Base-by-base conservation (phyloP, 805 yeast genomes). In the Candida nitratophila region DNA sequence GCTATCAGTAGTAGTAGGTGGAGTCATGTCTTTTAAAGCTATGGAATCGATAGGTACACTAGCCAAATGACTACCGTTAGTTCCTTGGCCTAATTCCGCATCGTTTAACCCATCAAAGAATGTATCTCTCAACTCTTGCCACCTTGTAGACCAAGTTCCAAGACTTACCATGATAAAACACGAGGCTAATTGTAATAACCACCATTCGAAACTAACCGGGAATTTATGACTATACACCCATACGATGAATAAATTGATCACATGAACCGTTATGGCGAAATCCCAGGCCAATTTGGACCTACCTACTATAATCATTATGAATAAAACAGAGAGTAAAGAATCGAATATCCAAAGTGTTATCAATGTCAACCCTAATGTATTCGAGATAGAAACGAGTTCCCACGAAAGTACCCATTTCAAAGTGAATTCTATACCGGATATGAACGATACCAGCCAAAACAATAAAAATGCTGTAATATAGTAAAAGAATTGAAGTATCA, bases 261-360 rank as follows among this genome's bases (percentile, higher is more conserved):
- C 78, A 62, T 93, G 96, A 15, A 91, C 78, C 0, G 99, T 93
- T n/a, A 91, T 58, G 11, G 96, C 96, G 67, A 93, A 91, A 64
- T 91, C 99, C 85, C 96, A 85, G 0, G 97, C 98, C 41, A 91
- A 68, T 61, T 91, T 93, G 36, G 96, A 85, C 45, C 98, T 71
- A 0, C 98, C 96, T 12, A 91, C 96, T 24, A 91, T 80, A 2
- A 90, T 64, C 1, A 95, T 87, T 57, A 91, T 80, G 57, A 87
- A 88, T 11, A 87, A 62, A 1, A 89, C 96, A 52, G 95, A 83
- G 35, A 93, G 68, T 37, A 93, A 70, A 0, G 96, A 73, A 59
- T 86, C 95, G 41, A 88, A 61, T 15, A 91, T 67, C 98, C 98
- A 91, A 45, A 90, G 62, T 8, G 77, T 60, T 31, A 83, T 75